Percentiles rank a stretch among this genome's conserved stretches.
phyloP scores from a whole-genome alignment of 352 stramenopile species.

The Phytophthora pseudosyringae region DNA sequence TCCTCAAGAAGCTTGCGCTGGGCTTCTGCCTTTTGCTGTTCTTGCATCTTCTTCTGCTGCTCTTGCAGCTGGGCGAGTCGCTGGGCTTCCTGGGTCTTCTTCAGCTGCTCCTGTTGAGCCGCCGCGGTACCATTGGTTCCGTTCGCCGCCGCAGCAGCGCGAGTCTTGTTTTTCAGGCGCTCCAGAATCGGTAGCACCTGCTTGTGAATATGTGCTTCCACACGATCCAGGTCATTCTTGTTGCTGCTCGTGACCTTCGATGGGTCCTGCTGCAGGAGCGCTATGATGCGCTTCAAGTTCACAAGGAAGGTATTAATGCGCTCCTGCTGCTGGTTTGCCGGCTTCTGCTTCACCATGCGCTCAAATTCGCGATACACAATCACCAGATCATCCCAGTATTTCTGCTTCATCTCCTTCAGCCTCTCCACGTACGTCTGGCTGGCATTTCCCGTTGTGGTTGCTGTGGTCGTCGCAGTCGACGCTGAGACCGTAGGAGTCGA shows the following conservation, averaged over 20 bases:
- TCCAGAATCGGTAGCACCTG: conserved; percentile 83
- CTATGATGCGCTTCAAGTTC: conserved; percentile 84
- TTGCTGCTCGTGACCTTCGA: conserved; percentile 79
- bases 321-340: conserved; percentile 77
- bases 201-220: conserved; percentile 85
- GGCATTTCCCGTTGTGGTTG: conserved; percentile 27
- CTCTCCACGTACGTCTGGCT: conserved; percentile 73
- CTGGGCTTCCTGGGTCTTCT: conserved; percentile 75
- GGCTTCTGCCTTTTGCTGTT: conserved; percentile 67
- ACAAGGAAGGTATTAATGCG: conserved; percentile 85
- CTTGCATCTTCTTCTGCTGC: conserved; percentile 74
- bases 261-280: conserved; percentile 80
- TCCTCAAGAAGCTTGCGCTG: conserved; percentile 74
- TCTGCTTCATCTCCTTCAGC: conserved; percentile 76
- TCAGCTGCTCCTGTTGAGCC: conserved; percentile 58
- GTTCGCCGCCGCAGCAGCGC: conserved; percentile 27
- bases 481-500: conserved; percentile 14
- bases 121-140: conserved; percentile 26
- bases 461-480: conserved; percentile 22
- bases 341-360: conserved; percentile 86
- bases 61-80: conserved; percentile 62
- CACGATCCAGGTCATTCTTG: conserved; percentile 80
- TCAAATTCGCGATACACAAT: conserved; percentile 88
- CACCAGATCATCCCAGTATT: conserved; percentile 87
- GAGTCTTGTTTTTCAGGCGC: conserved; percentile 76